phyloP scores from a whole-genome alignment of 2,329 filamentous ascomycete genomes.

The Epichloe glyceriae region DNA sequence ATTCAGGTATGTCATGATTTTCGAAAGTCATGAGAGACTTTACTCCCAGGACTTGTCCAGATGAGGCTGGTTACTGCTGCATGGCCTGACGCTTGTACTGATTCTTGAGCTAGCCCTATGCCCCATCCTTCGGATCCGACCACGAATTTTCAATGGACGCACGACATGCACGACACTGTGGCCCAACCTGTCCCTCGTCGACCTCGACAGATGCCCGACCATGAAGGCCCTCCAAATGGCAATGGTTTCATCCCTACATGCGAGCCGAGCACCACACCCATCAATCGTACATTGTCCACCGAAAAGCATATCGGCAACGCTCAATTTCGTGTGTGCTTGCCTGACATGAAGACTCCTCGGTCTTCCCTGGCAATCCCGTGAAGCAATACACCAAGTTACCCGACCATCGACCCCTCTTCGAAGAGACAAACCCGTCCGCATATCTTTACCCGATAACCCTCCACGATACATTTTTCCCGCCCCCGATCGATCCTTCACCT shows the following conservation, averaged over 20 bases:
- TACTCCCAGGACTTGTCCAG: neutral
- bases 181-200: slow-evolving; percentile 30
- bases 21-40: neutral
- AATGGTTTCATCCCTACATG: slow-evolving; percentile 42
- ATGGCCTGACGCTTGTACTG: slow-evolving; percentile 13
- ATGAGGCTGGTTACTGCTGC: neutral
- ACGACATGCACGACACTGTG: slow-evolving; percentile 82
- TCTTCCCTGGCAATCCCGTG: slow-evolving; percentile 64
- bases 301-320: slow-evolving; percentile 76
- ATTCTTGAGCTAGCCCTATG: slow-evolving; percentile 20
- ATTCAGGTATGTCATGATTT: slow-evolving; percentile 41
- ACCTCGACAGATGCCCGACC: slow-evolving; percentile 29
- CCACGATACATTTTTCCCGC: slow-evolving; percentile 88
- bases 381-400: slow-evolving; percentile 90
- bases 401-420: slow-evolving; percentile 89
- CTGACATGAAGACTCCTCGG: slow-evolving; percentile 55
- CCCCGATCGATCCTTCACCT: slow-evolving; percentile 86
- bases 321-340: slow-evolving; percentile 69
- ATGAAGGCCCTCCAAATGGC: slow-evolving; percentile 41
- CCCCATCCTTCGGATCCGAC: slow-evolving; percentile 44
- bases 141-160: slow-evolving; percentile 70
- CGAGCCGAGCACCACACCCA: slow-evolving; percentile 47
- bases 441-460: slow-evolving; percentile 69
- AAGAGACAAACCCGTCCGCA: slow-evolving; percentile 89
- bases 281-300: slow-evolving; percentile 68